Evolutionary conservation across 1,284 basidiomycete genomes (phyloP), one percentile per base, ranked within the genome.

Genomic region (Leccinum variabile): DNA sequence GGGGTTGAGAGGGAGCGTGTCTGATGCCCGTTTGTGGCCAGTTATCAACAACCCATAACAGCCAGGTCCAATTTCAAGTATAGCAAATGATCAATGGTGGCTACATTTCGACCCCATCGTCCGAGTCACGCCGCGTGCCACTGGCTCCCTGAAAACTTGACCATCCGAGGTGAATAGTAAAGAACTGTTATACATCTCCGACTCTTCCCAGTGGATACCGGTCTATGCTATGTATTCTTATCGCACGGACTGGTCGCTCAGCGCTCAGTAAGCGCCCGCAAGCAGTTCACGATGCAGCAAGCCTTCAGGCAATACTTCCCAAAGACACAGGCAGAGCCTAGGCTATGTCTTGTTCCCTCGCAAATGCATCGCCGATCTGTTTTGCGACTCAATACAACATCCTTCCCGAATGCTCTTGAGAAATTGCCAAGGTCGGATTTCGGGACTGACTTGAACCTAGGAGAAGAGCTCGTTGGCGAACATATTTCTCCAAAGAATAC

Each of bases 211-310:
- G 25, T 99, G 60, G 97, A 98, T 76, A 97, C 95, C 0, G 97
- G 98, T 75, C 79, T 98, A 46, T 28, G 39, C 8, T 41, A 16
- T 25, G 62, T n/a, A 7, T 46, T 50, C 28, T 32, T 9, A 32
- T 32, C 49, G 6, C 22, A 13, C 18, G 11, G 49, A 13, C 33
- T 18, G 18, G 18, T 50, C n/a, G n/a, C n/a, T n/a, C n/a, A n/a
- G n/a, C 8, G n/a, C 18, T 18, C 49, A 14, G 18, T 25, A 22
- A 25, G 41, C 49, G 11, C 44, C 56, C 25, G 57, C 63, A 30
- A 46, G 2, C 50, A 97, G 94, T 81, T 98, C 58, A 95, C 96
- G 0, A 99, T 98, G 97, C 97, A 98, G 78, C 92, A 97, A 77
- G 95, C 95, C 0, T 89, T 98, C 10, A 74, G 91, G 61, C 82